phyloP scores from a whole-genome alignment of 768 basidiomycete genomes.

The Podaxis sp. region DNA sequence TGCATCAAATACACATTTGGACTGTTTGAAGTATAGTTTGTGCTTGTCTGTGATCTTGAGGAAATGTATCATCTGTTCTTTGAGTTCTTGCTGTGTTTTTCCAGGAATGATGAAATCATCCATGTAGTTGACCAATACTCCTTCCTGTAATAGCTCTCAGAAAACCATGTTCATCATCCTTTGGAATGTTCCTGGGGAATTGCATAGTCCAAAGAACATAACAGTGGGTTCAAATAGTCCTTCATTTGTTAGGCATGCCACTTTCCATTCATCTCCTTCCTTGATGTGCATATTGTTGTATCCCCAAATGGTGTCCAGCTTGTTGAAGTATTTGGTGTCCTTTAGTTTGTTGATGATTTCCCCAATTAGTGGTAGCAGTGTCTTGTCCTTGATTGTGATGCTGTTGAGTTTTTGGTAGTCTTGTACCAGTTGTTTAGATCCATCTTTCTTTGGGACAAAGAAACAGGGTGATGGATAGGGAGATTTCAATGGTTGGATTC shows the following conservation, averaged over 20 bases:
- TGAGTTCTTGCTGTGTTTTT: conserved; percentile 6
- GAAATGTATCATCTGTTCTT: conserved; percentile 14
- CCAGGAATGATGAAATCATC: conserved; percentile 33
- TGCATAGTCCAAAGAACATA: conserved; percentile 15
- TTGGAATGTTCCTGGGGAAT: conserved; percentile 16
- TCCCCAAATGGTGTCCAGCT: not conserved
- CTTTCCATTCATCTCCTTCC: not conserved
- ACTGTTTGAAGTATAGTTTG: no score
- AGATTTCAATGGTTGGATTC: conserved; percentile 22
- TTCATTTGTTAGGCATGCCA: not conserved
- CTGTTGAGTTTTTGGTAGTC: conserved; percentile 32
- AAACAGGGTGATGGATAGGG: conserved; percentile 23
- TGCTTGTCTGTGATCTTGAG: not conserved
- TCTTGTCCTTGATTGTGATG: conserved; percentile 29
- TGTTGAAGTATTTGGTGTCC: not conserved
- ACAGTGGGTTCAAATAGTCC: conserved; percentile 10
- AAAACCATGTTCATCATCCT: conserved; percentile 10
- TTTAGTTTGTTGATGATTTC: conserved; percentile 25
- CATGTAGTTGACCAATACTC: conserved; percentile 34
- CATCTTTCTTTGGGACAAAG: conserved; percentile 22
- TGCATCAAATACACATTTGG: no score
- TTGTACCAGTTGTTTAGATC: conserved; percentile 24
- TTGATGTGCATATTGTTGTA: conserved; percentile 7
- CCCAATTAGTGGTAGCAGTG: conserved; percentile 31
- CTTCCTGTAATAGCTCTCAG: not conserved